These are phyloP conservation scores for Aspergillus sp. DNA, from an alignment of 2,329 filamentous ascomycete genomes.

Conservation along the genomic window DNA sequence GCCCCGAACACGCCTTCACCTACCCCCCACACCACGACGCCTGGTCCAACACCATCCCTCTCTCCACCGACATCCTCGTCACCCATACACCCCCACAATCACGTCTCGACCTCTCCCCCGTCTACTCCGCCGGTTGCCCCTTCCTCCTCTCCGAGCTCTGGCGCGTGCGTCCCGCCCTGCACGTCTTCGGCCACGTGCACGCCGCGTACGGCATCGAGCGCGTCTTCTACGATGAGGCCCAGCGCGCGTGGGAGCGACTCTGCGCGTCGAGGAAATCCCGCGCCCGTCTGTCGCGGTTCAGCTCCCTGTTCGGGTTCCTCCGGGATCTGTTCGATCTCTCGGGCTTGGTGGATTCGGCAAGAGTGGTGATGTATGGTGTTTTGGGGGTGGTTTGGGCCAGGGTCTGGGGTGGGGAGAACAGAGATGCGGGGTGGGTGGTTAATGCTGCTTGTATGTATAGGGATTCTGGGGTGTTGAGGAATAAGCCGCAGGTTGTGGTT, in stretches of 20 bases:
- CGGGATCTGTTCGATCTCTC: constrained; percentile 40
- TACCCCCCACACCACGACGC: constrained; percentile 67
- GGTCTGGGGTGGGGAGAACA: constrained; percentile 58
- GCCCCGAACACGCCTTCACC: constrained; percentile 73
- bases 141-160: constrained; percentile 71
- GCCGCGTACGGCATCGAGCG: constrained; percentile 70
- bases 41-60: constrained; percentile 72
- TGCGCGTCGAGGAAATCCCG: constrained; percentile 41
- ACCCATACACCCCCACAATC: constrained; percentile 78
- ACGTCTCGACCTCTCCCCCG: constrained; percentile 60
- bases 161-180: constrained; percentile 71
- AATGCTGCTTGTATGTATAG: constrained; percentile 58
- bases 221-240: constrained; percentile 73
- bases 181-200: constrained; percentile 86
- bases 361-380: constrained; percentile 56
- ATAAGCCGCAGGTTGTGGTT: constrained; percentile 42
- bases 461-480: constrained; percentile 38
- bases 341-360: constrained; percentile 52
- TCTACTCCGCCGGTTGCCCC: constrained; percentile 69
- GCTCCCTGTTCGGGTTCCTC: constrained; percentile 31
- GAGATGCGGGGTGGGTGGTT: constrained; percentile 54
- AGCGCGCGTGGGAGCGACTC: constrained; percentile 70
- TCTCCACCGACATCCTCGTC: constrained; percentile 73
- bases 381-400: constrained; percentile 61
- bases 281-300: constrained; percentile 26